Percentiles rank a stretch among this genome's conserved stretches.
phyloP scores from a whole-genome alignment of 192 early-diverging fungal species.

The Rhizophagus sp. region DNA sequence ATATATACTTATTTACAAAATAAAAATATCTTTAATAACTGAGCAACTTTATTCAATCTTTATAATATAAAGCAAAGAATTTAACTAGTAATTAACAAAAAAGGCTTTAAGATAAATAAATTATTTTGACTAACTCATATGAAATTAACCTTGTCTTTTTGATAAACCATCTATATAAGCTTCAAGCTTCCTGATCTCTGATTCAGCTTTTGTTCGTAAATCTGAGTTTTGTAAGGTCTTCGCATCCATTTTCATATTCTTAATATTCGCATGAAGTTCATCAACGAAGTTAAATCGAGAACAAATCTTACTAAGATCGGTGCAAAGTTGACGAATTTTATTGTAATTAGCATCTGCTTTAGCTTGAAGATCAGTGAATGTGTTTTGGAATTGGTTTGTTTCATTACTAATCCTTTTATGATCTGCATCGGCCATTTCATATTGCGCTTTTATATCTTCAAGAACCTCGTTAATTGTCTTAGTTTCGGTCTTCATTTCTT shows the following conservation, averaged over 20 bases:
- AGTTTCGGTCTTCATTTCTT: not conserved
- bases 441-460: constrained; percentile 20
- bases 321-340: constrained; percentile 9
- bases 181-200: not conserved
- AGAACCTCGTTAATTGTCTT: not conserved
- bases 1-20: no score
- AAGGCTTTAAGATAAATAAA: no score
- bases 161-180: no score
- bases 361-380: no score
- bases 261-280: constrained; percentile 23
- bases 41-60: no score
- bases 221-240: not conserved
- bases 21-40: no score
- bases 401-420: not conserved
- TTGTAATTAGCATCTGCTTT: not conserved
- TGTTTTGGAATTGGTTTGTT: no score
- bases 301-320: constrained; percentile 13
- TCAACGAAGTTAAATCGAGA: constrained; percentile 18
- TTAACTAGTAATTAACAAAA: no score
- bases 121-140: no score
- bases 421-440: not conserved
- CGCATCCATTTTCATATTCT: constrained; percentile 5
- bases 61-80: no score
- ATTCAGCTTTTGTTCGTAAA: not conserved
- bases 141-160: no score